Evolutionary conservation across 768 basidiomycete genomes (phyloP), one percentile per base, ranked within the genome.

Genomic region (Tephrocybe rancida): DNA sequence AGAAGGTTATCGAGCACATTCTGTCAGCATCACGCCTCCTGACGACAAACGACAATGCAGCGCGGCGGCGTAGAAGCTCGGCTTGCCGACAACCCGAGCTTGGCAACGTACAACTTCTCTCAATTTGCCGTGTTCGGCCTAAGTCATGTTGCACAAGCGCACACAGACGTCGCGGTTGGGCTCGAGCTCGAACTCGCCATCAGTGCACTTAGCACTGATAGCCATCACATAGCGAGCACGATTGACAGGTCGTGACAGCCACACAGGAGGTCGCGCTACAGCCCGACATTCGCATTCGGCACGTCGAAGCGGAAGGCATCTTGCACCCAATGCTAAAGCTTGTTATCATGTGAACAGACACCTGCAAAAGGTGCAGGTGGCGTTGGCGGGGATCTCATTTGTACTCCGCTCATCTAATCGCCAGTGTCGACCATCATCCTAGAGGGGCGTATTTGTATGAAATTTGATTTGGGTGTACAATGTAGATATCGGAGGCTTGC

Each of bases 1-100:
- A 14, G 43, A 53, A 54, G 52, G 43, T 41, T 54, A 54, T 57
- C 44, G 52, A 50, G 48, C 56, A 57, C 44, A 50, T 50, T 49
- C 52, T 57, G 56, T 57, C 56, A 57, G 30, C 27, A 30, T 5
- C n/a, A 6, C 19, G 16, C 37, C 52, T 53, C 52, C 52, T 53
- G 52, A 53, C 37, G 30, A 53, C 45, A 53, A 47, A 47, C 38
- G 34, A 30, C 13, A 30, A 46, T 38, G 34, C 46, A 47, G 41
- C 29, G 46, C 39, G 24, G 52, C 52, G 54, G 44, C 49, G 54
- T 44, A 50, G 44, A 55, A 55, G 49, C 38, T 35, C 4, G 10
- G 3, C 39, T 41, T 6, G 21, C 18, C 39, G 39, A 19, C 19
- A 41, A 41, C 39, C 35, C 35, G 35, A 16, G 35, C 7, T 37